These are phyloP conservation scores for Lepidium campestre DNA, from an alignment of 441 rosid species.

Conservation along the genomic window DNA sequence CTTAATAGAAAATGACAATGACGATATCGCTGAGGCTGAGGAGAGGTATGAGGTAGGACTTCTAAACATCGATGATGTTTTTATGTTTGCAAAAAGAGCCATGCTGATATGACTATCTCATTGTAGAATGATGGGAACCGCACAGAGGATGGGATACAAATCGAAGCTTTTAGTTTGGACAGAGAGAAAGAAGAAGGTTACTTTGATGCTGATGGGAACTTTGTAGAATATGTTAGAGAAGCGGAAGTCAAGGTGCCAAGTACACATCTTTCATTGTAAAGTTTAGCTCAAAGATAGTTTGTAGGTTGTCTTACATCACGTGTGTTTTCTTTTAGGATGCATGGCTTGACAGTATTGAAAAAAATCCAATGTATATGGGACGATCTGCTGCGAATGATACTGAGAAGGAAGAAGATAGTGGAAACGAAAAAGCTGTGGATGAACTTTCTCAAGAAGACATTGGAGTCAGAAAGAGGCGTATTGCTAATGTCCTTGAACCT, in stretches of 20 bases:
- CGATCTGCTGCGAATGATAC: slow-evolving; percentile 25
- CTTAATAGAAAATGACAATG: slow-evolving; percentile 42
- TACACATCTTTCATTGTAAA: slow-evolving; percentile 9
- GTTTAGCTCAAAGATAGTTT: background rate
- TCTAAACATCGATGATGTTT: background rate
- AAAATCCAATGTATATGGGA: slow-evolving; percentile 47
- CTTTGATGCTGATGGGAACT: slow-evolving; percentile 85
- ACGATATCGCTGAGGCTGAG: slow-evolving; percentile 48
- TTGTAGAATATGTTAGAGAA: slow-evolving; percentile 73
- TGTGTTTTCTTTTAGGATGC: slow-evolving; percentile 61
- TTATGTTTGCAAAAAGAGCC: slow-evolving; percentile 18
- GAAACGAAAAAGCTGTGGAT: slow-evolving; percentile 25
- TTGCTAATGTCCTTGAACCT: slow-evolving; percentile 71
- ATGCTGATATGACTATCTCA: slow-evolving; percentile 31
- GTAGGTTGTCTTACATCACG: background rate
- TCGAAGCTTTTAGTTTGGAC: slow-evolving; percentile 89
- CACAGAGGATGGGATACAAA: slow-evolving; percentile 80
- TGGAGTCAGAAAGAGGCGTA: slow-evolving; percentile 73
- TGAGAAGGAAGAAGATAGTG: slow-evolving; percentile 30
- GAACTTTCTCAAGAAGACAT: slow-evolving; percentile 74
- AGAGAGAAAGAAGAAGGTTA: slow-evolving; percentile 97
- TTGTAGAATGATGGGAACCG: slow-evolving; percentile 69
- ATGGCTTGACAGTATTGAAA: slow-evolving; percentile 88
- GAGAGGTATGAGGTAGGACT: slow-evolving; percentile 55
- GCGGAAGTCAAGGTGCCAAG: slow-evolving; percentile 67